Evolutionary conservation across 164 flowering plant genomes (phyloP).

Genomic region (Macadamia tetraphylla): DNA sequence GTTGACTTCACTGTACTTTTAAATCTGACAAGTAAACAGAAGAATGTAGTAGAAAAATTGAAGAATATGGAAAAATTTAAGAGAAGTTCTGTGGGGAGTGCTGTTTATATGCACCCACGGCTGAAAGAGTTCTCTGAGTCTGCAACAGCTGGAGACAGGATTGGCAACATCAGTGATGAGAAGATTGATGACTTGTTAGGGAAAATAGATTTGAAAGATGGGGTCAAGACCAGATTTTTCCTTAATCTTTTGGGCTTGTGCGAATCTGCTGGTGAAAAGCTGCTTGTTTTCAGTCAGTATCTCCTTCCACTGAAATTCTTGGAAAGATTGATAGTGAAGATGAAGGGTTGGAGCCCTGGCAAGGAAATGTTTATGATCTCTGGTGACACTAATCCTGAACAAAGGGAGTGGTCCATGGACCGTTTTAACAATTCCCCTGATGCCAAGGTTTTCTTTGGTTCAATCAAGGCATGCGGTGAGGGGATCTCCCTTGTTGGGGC

Average conservation of each 20-base stretch:
- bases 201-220: conserved; percentile 52
- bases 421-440: conserved; percentile 61
- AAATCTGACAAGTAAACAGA: conserved; percentile 47
- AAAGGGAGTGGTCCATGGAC: conserved; percentile 61
- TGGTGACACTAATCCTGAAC: conserved; percentile 62
- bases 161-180: conserved; percentile 12
- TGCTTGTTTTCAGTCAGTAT: conserved; percentile 85
- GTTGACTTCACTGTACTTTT: conserved; percentile 73
- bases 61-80: conserved; percentile 46
- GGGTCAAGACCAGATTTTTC: conserved; percentile 83
- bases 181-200: conserved; percentile 36
- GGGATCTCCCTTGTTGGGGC: conserved; percentile 95
- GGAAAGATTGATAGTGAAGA: conserved; percentile 45
- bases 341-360: conserved; percentile 60
- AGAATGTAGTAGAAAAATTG: conserved; percentile 30
- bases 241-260: conserved; percentile 56
- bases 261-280: conserved; percentile 68
- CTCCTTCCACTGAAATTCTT: conserved; percentile 71
- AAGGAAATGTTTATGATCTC: conserved; percentile 64
- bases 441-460: conserved; percentile 79
- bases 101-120: conserved; percentile 65
- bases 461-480: conserved; percentile 91
- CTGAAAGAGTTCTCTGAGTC: conserved; percentile 40
- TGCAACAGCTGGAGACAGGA: conserved; percentile 16
- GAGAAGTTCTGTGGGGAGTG: conserved; percentile 50